These are phyloP conservation scores for Fusarium duplospermum DNA, from an alignment of 2,329 filamentous ascomycete genomes.

Conservation along the genomic window DNA sequence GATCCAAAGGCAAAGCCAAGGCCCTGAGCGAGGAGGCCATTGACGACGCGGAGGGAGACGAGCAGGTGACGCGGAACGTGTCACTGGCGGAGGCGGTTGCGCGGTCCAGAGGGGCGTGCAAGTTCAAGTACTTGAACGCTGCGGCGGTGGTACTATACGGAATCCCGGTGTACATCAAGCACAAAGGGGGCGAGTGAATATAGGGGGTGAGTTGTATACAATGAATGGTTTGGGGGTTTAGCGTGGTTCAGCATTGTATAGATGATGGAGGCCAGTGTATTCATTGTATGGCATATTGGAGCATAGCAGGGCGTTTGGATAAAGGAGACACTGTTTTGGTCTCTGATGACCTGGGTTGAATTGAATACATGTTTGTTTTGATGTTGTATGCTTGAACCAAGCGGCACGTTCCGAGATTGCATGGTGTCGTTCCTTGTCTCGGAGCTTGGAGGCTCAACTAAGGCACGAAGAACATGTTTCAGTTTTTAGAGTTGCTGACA, in stretches of 20 bases:
- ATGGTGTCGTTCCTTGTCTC: slow-evolving; percentile 14
- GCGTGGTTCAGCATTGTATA: slow-evolving; percentile 12
- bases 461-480: background rate
- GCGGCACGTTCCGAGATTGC: slow-evolving; percentile 11
- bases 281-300: slow-evolving; percentile 17
- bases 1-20: slow-evolving; percentile 44
- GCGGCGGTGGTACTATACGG: slow-evolving; percentile 96
- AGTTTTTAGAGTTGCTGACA: background rate
- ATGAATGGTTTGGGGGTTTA: slow-evolving; percentile 4
- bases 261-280: slow-evolving; percentile 12
- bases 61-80: slow-evolving; percentile 51
- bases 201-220: slow-evolving; percentile 16
- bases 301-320: slow-evolving; percentile 35
- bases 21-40: slow-evolving; percentile 38
- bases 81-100: slow-evolving; percentile 86
- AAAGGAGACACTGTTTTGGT: slow-evolving; percentile 9
- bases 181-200: slow-evolving; percentile 37
- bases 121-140: slow-evolving; percentile 90
- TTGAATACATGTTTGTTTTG: slow-evolving; percentile 1
- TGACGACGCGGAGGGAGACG: slow-evolving; percentile 39
- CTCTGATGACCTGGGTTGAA: slow-evolving; percentile 20
- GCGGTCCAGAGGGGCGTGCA: slow-evolving; percentile 80
- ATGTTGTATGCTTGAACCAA: background rate
- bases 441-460: slow-evolving; percentile 16
- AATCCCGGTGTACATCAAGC: slow-evolving; percentile 84